Conservation (phyloP, 179 eudicot genomes). For the Beta corolliflora region DNA sequence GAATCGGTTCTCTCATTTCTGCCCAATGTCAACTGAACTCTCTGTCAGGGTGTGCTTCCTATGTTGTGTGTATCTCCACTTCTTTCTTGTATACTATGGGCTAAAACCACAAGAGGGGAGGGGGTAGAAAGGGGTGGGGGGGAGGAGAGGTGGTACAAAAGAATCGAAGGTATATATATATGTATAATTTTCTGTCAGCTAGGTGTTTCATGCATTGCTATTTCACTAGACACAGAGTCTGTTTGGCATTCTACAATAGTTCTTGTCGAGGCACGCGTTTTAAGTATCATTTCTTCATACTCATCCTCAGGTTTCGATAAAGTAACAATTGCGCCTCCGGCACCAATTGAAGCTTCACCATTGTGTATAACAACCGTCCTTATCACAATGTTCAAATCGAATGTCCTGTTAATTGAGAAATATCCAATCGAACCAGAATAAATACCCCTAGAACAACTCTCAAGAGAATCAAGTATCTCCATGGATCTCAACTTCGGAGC, state of each 20-base stretch:
- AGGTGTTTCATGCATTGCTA: slow-evolving; percentile 4
- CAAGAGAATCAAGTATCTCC: slow-evolving; percentile 91
- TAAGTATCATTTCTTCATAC: slow-evolving; percentile 86
- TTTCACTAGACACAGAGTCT: slow-evolving; percentile 2
- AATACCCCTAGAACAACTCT: slow-evolving; percentile 84
- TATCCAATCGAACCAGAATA: slow-evolving; percentile 97
- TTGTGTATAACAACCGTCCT: slow-evolving; percentile 81
- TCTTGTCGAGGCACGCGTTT: slow-evolving; percentile 73
- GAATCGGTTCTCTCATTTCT: background rate
- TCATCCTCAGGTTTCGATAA: slow-evolving; percentile 86
- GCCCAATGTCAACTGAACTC: background rate
- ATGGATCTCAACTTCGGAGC: slow-evolving; percentile 98
- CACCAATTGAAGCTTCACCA: slow-evolving; percentile 94
- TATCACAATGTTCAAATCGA: slow-evolving; percentile 93
- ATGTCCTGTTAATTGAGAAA: slow-evolving; percentile 86
- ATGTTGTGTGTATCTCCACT: background rate
- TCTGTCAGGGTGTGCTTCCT: background rate
- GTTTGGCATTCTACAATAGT: slow-evolving; percentile 51
- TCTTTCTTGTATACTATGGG: background rate
- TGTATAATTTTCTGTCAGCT: background rate
- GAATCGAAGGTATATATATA: background rate
- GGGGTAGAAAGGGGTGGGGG: background rate
- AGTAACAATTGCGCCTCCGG: slow-evolving; percentile 97
- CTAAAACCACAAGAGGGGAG: background rate
- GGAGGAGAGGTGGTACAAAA: background rate